Percentiles rank a stretch among this genome's conserved stretches.
These are phyloP conservation scores for Gossypium anomalum DNA, from an alignment of 345 rosid genomes.

Conservation along the genomic window DNA sequence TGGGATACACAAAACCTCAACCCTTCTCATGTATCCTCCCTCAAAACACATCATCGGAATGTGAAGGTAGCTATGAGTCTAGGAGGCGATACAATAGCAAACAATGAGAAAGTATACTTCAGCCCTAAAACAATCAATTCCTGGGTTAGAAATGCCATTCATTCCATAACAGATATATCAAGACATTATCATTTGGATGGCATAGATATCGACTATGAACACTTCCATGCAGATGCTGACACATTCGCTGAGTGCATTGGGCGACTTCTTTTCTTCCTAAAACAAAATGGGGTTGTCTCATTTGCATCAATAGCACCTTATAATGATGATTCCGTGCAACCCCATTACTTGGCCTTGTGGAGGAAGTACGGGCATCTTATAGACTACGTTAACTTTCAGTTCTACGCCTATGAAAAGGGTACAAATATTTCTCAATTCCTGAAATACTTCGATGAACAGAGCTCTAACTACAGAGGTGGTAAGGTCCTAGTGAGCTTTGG, in stretches of 20 bases:
- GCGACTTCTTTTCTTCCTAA: slow-evolving; percentile 32
- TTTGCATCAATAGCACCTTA: slow-evolving; percentile 59
- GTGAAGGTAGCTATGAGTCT: slow-evolving; percentile 58
- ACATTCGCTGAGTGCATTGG: slow-evolving; percentile 58
- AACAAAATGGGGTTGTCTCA: slow-evolving; percentile 29
- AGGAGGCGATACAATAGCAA: slow-evolving; percentile 41
- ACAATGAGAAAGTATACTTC: slow-evolving; percentile 18
- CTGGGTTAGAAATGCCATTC: slow-evolving; percentile 48
- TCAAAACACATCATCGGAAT: slow-evolving; percentile 34
- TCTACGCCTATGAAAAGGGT: slow-evolving; percentile 43
- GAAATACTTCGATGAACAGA: slow-evolving; percentile 32
- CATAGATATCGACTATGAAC: slow-evolving; percentile 54
- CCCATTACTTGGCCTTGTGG: slow-evolving; percentile 51
- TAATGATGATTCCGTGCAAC: slow-evolving; percentile 33
- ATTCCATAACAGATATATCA: slow-evolving; percentile 34
- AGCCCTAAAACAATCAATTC: slow-evolving; percentile 35
- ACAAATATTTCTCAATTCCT: slow-evolving; percentile 40
- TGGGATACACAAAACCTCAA: slow-evolving; percentile 41
- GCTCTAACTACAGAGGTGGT: slow-evolving; percentile 37
- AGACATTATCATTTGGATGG: slow-evolving; percentile 39
- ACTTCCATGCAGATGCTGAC: slow-evolving; percentile 44
- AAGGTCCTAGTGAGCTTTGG: slow-evolving; percentile 43
- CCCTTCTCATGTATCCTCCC: slow-evolving; percentile 31
- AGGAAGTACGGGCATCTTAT: slow-evolving; percentile 50
- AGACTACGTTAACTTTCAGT: slow-evolving; percentile 59